Evolutionary conservation across 1,139 yeast genomes (phyloP), one percentile per base, ranked within the genome.

Genomic region (Meyerozyma carpophila): DNA sequence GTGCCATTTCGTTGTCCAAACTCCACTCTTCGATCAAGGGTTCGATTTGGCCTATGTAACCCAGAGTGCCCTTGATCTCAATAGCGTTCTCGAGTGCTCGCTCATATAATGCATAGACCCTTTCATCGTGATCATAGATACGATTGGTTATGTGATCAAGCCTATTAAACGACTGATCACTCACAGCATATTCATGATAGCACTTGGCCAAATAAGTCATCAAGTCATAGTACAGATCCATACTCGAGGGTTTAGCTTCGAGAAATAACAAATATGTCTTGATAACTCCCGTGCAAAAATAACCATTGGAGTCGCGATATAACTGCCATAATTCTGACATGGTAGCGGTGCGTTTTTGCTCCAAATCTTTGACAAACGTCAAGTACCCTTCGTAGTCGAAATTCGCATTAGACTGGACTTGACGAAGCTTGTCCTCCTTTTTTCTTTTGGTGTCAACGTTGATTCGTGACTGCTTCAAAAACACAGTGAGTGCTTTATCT

Each of bases 311-410:
- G 8, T 55, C 50, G 18, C 53, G 55, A 53, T 63, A 66, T 36
- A 69, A 58, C 8, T 49, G 44, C 75, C 75, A 72, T 32, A 70
- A 52, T 43, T 67, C 65, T 13, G 53, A 47, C 47, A 70, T 57
- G 4, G 65, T 56, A 1, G 56, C 53, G 11, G 47, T 42, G 46
- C 77, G 56, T 43, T 61, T 64, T 8, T 46, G 40, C 40, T 56
- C 53, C 31, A 71, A 53, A 8, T 58, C 62, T 3, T 57, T 51
- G 8, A 61, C 44, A 44, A 60, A 69, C 36, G 47, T 58, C 45
- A 70, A 53, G 51, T 57, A 72, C 3, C 68, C 66, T 46, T 69
- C 71, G 50, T 68, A 70, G 47, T 72, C 74, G 45, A 72, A 72
- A 40, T 68, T 61, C 9, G 60, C 67, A 49, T 67, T 59, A 37